These are phyloP conservation scores for Theileria annulata DNA, from an alignment of 169 alveolate species.

Conservation along the genomic window DNA sequence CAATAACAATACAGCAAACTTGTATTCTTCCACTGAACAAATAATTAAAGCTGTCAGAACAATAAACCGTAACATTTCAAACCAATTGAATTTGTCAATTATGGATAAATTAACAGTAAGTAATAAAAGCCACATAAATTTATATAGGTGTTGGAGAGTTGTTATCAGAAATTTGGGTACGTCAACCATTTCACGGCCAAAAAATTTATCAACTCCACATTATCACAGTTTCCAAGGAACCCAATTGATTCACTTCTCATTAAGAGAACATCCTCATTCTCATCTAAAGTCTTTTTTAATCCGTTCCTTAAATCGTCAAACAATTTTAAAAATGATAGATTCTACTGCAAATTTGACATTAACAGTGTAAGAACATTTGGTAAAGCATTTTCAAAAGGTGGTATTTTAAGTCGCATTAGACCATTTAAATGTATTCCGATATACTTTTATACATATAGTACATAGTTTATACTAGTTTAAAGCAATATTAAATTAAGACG, in stretches of 20 bases:
- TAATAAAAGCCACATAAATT: background rate
- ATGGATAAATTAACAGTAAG: slow-evolving; percentile 4
- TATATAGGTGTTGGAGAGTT: slow-evolving; percentile 8
- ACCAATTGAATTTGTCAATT: background rate
- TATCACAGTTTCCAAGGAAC: background rate
- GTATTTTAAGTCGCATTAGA: background rate
- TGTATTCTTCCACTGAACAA: background rate
- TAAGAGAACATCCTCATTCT: background rate
- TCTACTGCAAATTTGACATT: background rate
- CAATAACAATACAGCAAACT: background rate
- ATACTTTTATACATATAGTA: too few relatives aligned
- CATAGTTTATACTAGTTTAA: background rate
- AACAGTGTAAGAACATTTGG: background rate
- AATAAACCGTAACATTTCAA: background rate
- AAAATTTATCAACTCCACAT: background rate
- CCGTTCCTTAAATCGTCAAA: background rate
- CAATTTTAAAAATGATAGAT: background rate
- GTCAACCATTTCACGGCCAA: slow-evolving; percentile 3
- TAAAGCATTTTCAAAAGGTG: background rate
- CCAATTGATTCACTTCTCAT: background rate
- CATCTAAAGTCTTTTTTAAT: background rate
- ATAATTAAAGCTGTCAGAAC: background rate
- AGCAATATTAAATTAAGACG: background rate
- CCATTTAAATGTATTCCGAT: background rate
- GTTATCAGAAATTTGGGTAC: slow-evolving; percentile 5